Evolutionary conservation across 495 filamentous ascomycete species (phyloP).

Genomic region (Podospora bellae-mahoneyi): DNA sequence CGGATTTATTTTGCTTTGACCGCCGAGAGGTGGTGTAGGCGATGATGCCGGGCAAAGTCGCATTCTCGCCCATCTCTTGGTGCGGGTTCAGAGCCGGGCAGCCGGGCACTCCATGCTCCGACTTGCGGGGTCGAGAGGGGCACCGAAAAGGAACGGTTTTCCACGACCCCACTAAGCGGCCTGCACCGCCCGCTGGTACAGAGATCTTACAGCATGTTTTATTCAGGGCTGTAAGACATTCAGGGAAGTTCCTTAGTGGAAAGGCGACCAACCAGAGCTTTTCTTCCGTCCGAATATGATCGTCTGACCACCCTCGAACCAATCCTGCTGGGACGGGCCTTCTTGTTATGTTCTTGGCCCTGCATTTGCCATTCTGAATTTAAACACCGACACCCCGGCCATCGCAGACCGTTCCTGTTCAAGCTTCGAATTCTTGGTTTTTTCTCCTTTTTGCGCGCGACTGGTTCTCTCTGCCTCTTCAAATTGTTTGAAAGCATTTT

Average conservation of each 20-base stretch:
- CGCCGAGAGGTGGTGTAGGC: neutral
- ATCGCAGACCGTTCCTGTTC: conserved; percentile 1
- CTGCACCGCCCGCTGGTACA: neutral
- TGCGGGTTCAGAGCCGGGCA: neutral
- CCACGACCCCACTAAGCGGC: neutral
- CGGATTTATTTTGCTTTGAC: neutral
- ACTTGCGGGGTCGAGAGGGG: neutral
- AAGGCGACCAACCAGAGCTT: too few relatives aligned
- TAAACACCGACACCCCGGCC: conserved; percentile 9
- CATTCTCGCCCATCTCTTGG: conserved; percentile 3
- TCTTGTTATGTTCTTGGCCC: neutral
- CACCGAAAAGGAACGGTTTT: too few relatives aligned
- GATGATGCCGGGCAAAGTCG: conserved; percentile 8
- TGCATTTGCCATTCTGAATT: neutral
- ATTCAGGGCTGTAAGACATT: neutral
- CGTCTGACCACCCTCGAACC: neutral
- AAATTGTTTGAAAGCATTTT: neutral
- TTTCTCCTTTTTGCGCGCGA: neutral
- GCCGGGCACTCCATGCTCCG: neutral
- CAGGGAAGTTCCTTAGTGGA: too few relatives aligned
- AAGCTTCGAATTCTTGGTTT: neutral
- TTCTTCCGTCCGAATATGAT: conserved; percentile 12
- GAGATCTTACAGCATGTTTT: neutral
- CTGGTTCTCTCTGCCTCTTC: neutral
- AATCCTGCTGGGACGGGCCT: neutral